Evolutionary conservation across 169 alveolate genomes (phyloP), one percentile per base, ranked within the genome.

Genomic region (Besnoitia besnoiti): DNA sequence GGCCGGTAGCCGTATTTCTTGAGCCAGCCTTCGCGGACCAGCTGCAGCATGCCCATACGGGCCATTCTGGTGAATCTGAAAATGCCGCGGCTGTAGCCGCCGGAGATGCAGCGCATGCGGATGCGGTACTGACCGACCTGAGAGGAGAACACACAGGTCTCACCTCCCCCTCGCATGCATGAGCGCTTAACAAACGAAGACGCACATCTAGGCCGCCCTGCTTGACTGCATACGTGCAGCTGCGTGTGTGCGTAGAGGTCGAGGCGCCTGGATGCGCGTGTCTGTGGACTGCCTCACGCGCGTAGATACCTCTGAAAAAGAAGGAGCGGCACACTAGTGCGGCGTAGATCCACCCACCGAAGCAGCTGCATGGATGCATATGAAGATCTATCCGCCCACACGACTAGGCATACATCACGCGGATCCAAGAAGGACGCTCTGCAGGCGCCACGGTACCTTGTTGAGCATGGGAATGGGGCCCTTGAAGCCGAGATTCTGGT

Each of bases 1-100:
- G 90, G 90, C 30, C 51, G 42, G 35, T 85, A 96, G 47, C 98
- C 98, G 91, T 95, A 96, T 51, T 93, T 92, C 91, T 93, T 94
- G 73, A 96, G 95, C 98, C 98, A 96, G 61, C 98, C 98, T 91
- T 96, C 98, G 55, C 98, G 76, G 33, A 97, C 97, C 42, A 96
- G 96, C 92, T 96, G 98, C 59, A 89, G 94, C 93, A 96, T 96
- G 30, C 97, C 97, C 97, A 96, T 95, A 91, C 95, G 95, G 50
- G 97, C 95, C 97, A 96, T 94, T 47, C 98, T 87, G 24, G 98
- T 96, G 88, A 95, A 96, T 93, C 96, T 92, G 90, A 95, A 96
- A 47, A 96, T 95, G 49, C 98, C 98, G 79, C 96, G 95, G 37
- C 96, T 94, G 89, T 96, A 96, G 16, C 98, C 98, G 46, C 97